Percentiles rank a stretch among this genome's conserved stretches.
phyloP scores from a whole-genome alignment of 306 rosid species.

The Prunus mira region DNA sequence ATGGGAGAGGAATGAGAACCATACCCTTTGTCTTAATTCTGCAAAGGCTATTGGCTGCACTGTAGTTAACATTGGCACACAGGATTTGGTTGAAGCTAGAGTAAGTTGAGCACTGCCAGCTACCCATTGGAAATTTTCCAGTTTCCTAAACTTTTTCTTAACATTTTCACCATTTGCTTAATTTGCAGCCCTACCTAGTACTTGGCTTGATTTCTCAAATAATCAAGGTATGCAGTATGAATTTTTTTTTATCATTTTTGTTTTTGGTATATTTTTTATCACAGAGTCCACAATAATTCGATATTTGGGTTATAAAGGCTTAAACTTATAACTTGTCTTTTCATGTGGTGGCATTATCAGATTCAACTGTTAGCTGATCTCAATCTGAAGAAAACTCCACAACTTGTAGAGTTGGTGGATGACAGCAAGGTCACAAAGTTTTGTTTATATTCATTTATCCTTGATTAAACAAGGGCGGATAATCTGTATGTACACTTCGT shows the following conservation, averaged over 20 bases:
- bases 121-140: constrained; percentile 16
- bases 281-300: constrained; percentile 11
- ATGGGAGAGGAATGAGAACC: constrained; percentile 99
- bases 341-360: constrained; percentile 46
- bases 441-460: constrained; percentile 3
- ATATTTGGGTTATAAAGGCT: constrained; percentile 6
- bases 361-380: constrained; percentile 96
- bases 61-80: constrained; percentile 96
- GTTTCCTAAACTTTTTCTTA: constrained; percentile 19
- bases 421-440: constrained; percentile 70
- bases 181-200: constrained; percentile 76
- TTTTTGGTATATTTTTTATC: constrained; percentile 6
- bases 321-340: constrained; percentile 20
- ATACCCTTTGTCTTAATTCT: constrained; percentile 93
- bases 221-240: constrained; percentile 63
- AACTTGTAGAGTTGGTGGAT: constrained; percentile 93
- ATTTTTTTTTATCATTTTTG: constrained; percentile 7
- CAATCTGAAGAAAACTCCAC: constrained; percentile 97
- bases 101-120: constrained; percentile 47
- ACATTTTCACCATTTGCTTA: constrained; percentile 20
- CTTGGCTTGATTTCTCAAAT: constrained; percentile 97
- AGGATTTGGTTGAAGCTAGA: constrained; percentile 89
- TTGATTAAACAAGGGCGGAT: constrained; percentile 7
- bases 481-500: constrained; percentile 10
- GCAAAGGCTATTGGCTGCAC: constrained; percentile 99